phyloP scores from a whole-genome alignment of 306 rosid genomes.

The Casuarina equisetifolia region DNA sequence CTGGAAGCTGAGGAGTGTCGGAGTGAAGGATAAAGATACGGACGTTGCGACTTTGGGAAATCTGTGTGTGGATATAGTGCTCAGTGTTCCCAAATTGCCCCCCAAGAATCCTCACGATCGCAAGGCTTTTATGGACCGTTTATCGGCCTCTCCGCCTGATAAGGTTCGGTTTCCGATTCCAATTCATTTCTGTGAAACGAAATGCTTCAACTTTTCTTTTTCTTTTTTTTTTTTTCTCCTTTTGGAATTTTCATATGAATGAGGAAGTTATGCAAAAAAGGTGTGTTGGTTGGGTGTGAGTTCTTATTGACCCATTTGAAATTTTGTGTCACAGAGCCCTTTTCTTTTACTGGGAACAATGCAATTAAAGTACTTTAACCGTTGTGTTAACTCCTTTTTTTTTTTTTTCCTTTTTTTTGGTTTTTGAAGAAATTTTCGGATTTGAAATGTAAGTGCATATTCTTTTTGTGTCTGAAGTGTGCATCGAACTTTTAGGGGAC shows the following conservation, averaged over 20 bases:
- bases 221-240: not conserved
- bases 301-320: not conserved
- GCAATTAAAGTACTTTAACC: not conserved
- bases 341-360: not conserved
- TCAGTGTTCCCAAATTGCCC: slow-evolving; percentile 76
- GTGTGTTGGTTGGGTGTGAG: not conserved
- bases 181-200: not conserved
- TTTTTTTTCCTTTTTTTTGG: not conserved
- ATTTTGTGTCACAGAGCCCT: not conserved
- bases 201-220: not conserved
- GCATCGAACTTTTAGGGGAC: no score
- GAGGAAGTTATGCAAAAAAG: not conserved
- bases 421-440: not conserved
- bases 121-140: slow-evolving; percentile 67
- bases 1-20: slow-evolving; percentile 33
- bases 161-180: slow-evolving; percentile 39
- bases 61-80: slow-evolving; percentile 90
- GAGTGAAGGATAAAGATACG: slow-evolving; percentile 50
- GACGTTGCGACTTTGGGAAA: slow-evolving; percentile 87
- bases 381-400: not conserved
- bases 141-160: slow-evolving; percentile 77
- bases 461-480: no score
- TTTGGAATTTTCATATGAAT: not conserved
- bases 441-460: no score
- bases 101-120: slow-evolving; percentile 58